Evolutionary conservation across 495 filamentous ascomycete genomes (phyloP).

Genomic region (Pseudotulostoma volvatum): DNA sequence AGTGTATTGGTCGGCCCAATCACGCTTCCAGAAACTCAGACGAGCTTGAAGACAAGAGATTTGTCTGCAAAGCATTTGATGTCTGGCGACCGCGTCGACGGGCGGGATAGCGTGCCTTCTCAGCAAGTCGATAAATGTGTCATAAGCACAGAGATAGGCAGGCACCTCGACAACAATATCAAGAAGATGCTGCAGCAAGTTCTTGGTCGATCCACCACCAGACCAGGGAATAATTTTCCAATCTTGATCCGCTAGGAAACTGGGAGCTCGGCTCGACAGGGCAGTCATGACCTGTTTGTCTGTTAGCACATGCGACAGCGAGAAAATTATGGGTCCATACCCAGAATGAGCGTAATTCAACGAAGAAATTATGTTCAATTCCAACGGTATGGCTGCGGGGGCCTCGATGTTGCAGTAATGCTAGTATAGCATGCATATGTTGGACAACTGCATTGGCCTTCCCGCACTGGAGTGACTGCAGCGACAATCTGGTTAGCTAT

Average conservation of each 20-base stretch:
- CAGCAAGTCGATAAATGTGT: constrained; percentile 13
- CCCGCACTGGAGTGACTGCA: too few species aligned
- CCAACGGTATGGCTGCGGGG: constrained; percentile 30
- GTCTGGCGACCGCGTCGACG: constrained; percentile 25
- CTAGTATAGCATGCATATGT: too few species aligned
- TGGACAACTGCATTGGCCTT: constrained; percentile 27
- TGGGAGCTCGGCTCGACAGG: constrained; percentile 16
- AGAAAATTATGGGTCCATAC: too few species aligned
- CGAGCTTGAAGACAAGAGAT: constrained; percentile 19
- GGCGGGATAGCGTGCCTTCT: constrained; percentile 9
- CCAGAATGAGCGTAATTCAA: constrained; percentile 30
- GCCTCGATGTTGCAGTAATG: constrained; percentile 31
- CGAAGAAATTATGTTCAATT: constrained; percentile 28
- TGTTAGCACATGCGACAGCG: too few species aligned
- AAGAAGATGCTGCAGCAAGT: constrained; percentile 26
- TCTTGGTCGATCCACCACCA: constrained; percentile 23
- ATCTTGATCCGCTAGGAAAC: constrained; percentile 23
- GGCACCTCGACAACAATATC: constrained; percentile 27
- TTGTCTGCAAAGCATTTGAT: constrained; percentile 21
- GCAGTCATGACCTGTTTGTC: constrained; percentile 24
- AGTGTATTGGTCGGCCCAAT: constrained; percentile 21
- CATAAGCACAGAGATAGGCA: constrained; percentile 17
- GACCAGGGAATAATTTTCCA: constrained; percentile 33
- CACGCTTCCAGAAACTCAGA: constrained; percentile 20
- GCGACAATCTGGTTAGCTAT: too few species aligned